Evolutionary conservation across 73 alveolate species (phyloP), one percentile per base, ranked within the genome.

Genomic region (Blepharisma japonicum): DNA sequence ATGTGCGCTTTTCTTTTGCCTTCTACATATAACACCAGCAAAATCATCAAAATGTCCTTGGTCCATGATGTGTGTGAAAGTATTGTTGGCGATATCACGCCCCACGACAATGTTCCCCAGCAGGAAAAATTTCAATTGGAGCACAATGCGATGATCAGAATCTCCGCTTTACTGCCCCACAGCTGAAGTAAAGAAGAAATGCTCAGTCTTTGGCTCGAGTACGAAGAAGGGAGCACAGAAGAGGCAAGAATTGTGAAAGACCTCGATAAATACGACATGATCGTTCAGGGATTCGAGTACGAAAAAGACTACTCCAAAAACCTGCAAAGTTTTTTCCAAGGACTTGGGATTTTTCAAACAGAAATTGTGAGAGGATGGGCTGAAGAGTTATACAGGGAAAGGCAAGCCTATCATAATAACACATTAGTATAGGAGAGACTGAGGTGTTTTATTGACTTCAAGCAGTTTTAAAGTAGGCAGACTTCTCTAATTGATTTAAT

Each of bases 1-100:
- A 38, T 70, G 80, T 14, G 56, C 27, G 80, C 80, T 70, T 70
- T 70, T 45, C 14, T 47, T 7, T 45, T 70, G 39, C 56, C 56
- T 45, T 7, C 25, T 18, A n/a, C n/a, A 7, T 11, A 9, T 11
- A 47, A 70, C 46, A 70, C 32, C 20, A 25, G 11, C 55, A 70
- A 70, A 70, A 39, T 70, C 81, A 84, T 84, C 14, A 80, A 84
- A 48, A 67, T 84, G 23, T 77, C 88, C 7, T 81, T 84, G 56
- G 71, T 84, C 14, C 91, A 84, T 51, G 91, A 84, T 84, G 46
- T 84, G 72, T 79, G 84, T 50, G 91, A 84, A 71, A 85, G 78
- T 32, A 53, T 84, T 49, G 91, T 81, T 20, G 91, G 91, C 3
- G 91, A 84, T 32, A 84, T 84, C 6, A 84, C 87, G 47, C 91